Evolutionary conservation across 192 early-diverging fungal species (phyloP).

Genomic region (Funneliformis mosseae): DNA sequence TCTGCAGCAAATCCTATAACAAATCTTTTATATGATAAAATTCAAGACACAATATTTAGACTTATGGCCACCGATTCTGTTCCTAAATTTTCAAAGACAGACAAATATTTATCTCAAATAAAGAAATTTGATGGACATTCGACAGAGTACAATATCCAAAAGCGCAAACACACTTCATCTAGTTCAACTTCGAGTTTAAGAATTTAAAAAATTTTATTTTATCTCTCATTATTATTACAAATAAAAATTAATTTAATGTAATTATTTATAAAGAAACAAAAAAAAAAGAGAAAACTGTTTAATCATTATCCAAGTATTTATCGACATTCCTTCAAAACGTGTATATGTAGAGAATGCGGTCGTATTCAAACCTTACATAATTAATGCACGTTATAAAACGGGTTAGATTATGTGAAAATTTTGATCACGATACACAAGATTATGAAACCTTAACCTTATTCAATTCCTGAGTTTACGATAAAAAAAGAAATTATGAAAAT

Average conservation of each 20-base stretch:
- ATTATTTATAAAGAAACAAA: no score
- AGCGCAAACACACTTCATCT: neutral
- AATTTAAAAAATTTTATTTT: neutral
- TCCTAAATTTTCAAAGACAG: slow-evolving; percentile 72
- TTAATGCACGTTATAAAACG: no score
- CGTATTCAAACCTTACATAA: no score
- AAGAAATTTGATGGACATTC: neutral
- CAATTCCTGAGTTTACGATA: no score
- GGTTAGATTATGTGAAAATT: no score
- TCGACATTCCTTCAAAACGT: no score
- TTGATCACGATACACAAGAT: no score
- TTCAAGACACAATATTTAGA: slow-evolving; percentile 71
- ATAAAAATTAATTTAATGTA: neutral
- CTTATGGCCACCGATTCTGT: slow-evolving; percentile 77
- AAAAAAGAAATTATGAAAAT: no score
- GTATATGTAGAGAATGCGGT: no score
- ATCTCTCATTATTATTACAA: neutral
- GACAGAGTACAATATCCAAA: neutral
- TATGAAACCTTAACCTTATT: no score
- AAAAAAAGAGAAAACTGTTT: no score
- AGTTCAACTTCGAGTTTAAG: neutral
- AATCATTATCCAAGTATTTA: no score
- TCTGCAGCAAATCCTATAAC: slow-evolving; percentile 34
- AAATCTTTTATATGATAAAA: slow-evolving; percentile 56
- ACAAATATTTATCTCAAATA: slow-evolving; percentile 42